Conservation (phyloP, 1,284 basidiomycete species). For the Leccinum huronense region DNA sequence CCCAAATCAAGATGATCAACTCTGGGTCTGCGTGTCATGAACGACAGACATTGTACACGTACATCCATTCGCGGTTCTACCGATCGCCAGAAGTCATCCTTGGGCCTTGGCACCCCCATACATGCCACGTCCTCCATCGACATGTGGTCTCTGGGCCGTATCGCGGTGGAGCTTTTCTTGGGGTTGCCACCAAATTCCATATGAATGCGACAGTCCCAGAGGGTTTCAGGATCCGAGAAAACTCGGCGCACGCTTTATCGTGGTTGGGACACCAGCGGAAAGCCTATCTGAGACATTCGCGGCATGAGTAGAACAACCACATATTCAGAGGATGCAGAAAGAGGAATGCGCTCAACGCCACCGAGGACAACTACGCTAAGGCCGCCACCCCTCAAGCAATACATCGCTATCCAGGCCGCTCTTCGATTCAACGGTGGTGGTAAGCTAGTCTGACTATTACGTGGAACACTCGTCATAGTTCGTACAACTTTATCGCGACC, state of each 20-base stretch:
- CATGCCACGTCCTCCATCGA: slow-evolving; percentile 90
- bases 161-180: slow-evolving; percentile 96
- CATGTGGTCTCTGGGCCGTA: slow-evolving; percentile 95
- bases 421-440: too few relatives aligned
- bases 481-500: too few relatives aligned
- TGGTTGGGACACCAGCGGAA: slow-evolving; percentile 83
- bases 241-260: slow-evolving; percentile 60
- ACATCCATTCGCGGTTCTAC: slow-evolving; percentile 99
- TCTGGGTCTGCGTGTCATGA: slow-evolving; percentile 99
- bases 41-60: slow-evolving; percentile 98
- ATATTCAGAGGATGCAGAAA: too few relatives aligned
- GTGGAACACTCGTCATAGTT: too few relatives aligned
- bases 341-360: too few relatives aligned
- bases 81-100: slow-evolving; percentile 98
- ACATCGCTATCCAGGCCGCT: too few relatives aligned
- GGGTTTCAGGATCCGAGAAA: slow-evolving; percentile 69
- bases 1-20: slow-evolving; percentile 99
- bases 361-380: too few relatives aligned
- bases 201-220: slow-evolving; percentile 62
- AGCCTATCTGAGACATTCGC: slow-evolving; percentile 45
- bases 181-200: slow-evolving; percentile 90
- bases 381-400: too few relatives aligned
- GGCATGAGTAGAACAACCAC: not conserved
- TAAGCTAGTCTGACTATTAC: too few relatives aligned
- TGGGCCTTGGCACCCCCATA: slow-evolving; percentile 93